A percentile compares a stretch with the other conserved stretches of the same genome.
phyloP scores from a whole-genome alignment of 129 eudicot species.

The Tagetes erecta region DNA sequence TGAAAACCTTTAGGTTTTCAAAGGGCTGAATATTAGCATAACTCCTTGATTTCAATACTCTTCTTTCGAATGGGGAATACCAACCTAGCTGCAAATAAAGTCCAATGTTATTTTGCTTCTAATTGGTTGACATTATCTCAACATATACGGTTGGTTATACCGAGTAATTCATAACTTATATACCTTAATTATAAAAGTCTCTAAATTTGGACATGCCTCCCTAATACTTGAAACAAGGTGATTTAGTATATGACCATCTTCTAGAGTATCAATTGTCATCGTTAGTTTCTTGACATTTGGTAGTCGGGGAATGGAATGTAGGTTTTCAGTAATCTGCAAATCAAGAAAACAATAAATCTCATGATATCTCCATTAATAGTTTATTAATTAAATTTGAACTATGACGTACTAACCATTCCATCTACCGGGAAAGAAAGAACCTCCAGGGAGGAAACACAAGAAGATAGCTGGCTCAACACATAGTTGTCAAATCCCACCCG shows the following conservation, averaged over 20 bases:
- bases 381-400: neutral
- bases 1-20: neutral
- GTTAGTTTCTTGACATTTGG: conserved; percentile 42
- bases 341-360: neutral
- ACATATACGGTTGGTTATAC: neutral
- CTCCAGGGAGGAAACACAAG: conserved; percentile 32
- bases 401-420: conserved; percentile 27
- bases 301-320: conserved; percentile 29
- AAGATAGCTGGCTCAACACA: conserved; percentile 35
- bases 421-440: conserved; percentile 32
- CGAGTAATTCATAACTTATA: neutral
- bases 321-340: conserved; percentile 30
- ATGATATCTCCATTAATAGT: neutral
- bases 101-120: neutral
- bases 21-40: neutral
- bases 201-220: conserved; percentile 42
- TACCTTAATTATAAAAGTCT: conserved; percentile 46
- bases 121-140: neutral
- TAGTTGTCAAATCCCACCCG: conserved; percentile 25
- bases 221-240: conserved; percentile 19
- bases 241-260: conserved; percentile 38
- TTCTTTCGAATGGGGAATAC: neutral
- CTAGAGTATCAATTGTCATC: conserved; percentile 37
- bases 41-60: neutral
- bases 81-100: conserved; percentile 10